Base-by-base conservation (phyloP, 441 rosid genomes). In the Kokia cookei region DNA sequence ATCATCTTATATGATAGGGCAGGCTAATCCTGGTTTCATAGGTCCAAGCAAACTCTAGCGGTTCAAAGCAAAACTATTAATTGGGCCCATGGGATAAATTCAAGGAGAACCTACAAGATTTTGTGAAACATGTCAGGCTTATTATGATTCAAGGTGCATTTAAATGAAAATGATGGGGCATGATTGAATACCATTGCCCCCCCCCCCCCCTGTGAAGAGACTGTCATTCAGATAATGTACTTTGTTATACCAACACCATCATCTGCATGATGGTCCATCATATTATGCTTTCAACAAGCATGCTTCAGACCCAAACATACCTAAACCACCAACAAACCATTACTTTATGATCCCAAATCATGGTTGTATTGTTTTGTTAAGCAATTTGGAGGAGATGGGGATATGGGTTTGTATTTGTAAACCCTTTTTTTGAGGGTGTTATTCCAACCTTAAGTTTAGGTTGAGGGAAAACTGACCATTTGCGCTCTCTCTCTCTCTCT, bases 251-350 rank as follows among this genome's bases (percentile, higher is more conserved):
- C 77, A 77, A 70, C 88, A 85, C 76, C 75, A 81, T 77, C 69
- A 84, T 57, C 48, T 19, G 32, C 54, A 79, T 61, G 42, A 69
- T 73, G 80, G 85, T 61, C 80, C 81, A 72, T 12, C 24, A 76
- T 42, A 82, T 80, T 71, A 83, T 78, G 69, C 63, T 48, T 74
- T 72, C 66, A 73, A 84, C 84, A 77, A 73, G 83, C 84, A 75
- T 80, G 85, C 80, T 43, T 66, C 22, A 59, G 40, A 5, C 17
- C 45, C 74, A 17, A 27, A 50, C 50, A 17, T 13, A 17, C 24
- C 27, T 61, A 61, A 24, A 57, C 13, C 14, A 35, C 26, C 32
- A 26, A 32, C 57, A 59, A 64, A 32, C 1, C 37, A 5, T 32
- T 32, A 32, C 37, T 32, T 32, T 32, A 32, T 32, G 7, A 32